phyloP scores from a whole-genome alignment of 2,329 filamentous ascomycete genomes.

The Epicoccum sorghinum region DNA sequence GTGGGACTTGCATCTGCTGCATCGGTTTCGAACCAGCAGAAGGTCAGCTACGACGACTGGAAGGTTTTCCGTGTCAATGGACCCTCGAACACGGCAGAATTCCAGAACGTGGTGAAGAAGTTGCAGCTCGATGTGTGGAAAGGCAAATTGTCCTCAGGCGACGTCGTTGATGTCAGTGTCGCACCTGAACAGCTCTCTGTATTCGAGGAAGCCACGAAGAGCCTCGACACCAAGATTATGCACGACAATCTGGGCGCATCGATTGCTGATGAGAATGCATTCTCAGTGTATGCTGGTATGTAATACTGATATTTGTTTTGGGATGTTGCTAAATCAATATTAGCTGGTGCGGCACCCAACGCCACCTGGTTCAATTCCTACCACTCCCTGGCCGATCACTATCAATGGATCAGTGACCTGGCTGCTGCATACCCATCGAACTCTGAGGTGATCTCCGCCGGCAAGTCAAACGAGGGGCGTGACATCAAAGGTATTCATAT shows the following conservation, averaged over 20 bases:
- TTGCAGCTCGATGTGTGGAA: constrained; percentile 44
- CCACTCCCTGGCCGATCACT: constrained; percentile 45
- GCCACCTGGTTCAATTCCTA: constrained; percentile 47
- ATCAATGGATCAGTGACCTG: constrained; percentile 43
- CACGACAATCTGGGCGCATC: constrained; percentile 47
- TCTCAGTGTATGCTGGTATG: constrained; percentile 42
- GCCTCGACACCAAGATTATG: constrained; percentile 41
- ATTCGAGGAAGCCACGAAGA: constrained; percentile 35
- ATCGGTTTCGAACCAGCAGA: constrained; percentile 36
- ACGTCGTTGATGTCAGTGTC: constrained; percentile 46
- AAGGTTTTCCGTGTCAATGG: constrained; percentile 47
- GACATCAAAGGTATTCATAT: constrained; percentile 49
- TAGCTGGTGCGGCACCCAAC: constrained; percentile 38
- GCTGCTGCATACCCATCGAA: constrained; percentile 44
- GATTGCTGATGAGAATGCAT: constrained; percentile 39
- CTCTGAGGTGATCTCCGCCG: constrained; percentile 42
- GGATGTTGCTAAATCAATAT: constrained; percentile 21
- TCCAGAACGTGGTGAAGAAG: constrained; percentile 39
- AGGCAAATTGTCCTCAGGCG: constrained; percentile 39
- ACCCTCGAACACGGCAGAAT: constrained; percentile 32
- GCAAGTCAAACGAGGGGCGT: constrained; percentile 45
- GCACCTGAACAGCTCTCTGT: constrained; percentile 38
- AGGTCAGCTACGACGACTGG: constrained; percentile 44
- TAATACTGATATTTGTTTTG: not conserved
- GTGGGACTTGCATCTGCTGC: constrained; percentile 42